Base-by-base conservation (phyloP, 164 flowering plant genomes). In the Berberis thunbergii region DNA sequence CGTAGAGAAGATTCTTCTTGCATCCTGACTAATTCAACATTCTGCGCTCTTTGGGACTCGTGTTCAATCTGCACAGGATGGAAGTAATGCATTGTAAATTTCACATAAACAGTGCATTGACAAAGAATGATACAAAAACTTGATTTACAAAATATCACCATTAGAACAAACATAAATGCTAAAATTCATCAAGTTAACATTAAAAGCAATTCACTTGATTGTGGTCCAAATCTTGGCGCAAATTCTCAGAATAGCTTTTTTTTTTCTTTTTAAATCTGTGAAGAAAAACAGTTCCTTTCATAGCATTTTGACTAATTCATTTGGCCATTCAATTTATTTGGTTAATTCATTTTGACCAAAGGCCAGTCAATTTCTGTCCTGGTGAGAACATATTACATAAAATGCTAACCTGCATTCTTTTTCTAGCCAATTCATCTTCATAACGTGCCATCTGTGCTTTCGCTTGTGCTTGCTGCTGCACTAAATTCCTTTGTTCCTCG, bases 381-480 rank as follows among this genome's bases (percentile, higher is more conserved):
- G 26, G 26, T 26, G 26, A 26, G 26, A 26, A 26, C 26, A 26
- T 26, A 26, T 26, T 26, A 26, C 26, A 26, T 26, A 26, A 26
- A 26, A 26, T 26, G 26, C 26, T 7, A 41, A 89, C 99, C 97
- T 89, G 91, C 84, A 89, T 76, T 70, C 97, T 77, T 74, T 91
- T 91, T 57, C 97, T 83, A 38, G 97, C 88, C 78, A 95, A 73
- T 65, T 95, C 99, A 83, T 95, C 97, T 69, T 95, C 96, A 64
- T 81, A 81, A 49, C 99, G 84, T 67, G 86, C 58, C 76, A 73
- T 80, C 70, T 95, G 97, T 4, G 97, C 97, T 67, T 85, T 86
- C 11, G 80, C 78, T 65, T 91, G 99, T 52, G 90, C 80, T 67
- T 91, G 87, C 70, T 89, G 86, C 67, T 87, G 94, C 52, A 78